Evolutionary conservation across 2,329 filamentous ascomycete species (phyloP), one percentile per base, ranked within the genome.

Genomic region (Cytospora schulzeri): DNA sequence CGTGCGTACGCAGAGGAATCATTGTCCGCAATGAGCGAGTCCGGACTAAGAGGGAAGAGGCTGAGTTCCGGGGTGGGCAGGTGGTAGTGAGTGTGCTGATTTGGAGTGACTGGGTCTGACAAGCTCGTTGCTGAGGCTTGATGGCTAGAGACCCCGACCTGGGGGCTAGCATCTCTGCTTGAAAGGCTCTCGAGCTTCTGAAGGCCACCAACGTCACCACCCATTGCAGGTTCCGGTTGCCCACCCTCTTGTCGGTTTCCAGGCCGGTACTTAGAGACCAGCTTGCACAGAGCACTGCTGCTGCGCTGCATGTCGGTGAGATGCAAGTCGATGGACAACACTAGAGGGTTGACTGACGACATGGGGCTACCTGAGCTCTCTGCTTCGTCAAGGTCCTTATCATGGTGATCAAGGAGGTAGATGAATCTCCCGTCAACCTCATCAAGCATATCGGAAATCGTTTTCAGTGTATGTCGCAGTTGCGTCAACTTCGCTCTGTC

Each of bases 261-360:
- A 24, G 45, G 7, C n/a, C n/a, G 45, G n/a, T 14, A 48, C n/a
- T 48, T 48, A 9, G 45, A 22, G 45, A 48, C 9, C n/a, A 48
- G n/a, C n/a, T 48, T 48, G 45, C n/a, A 24, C n/a, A 48, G 19
- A 48, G n/a, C n/a, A 12, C 45, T 48, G 22, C 45, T 48, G 11
- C 45, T 48, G n/a, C 45, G n/a, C n/a, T 48, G 45, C n/a, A 48
- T 14, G n/a, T 48, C 45, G 45, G 45, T n/a, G n/a, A 48, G 45
- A 48, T 48, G 45, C n/a, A 48, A 24, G n/a, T 48, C 45, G 7
- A 48, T 24, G 8, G 45, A 48, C 9, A 24, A 2, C 45, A 24
- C n/a, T 24, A 48, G 8, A 8, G 45, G 8, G 45, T 24, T 22
- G n/a, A 2, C n/a, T 3, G 45, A 12, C n/a, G n/a, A 22, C 3